These are phyloP conservation scores for Claviceps quebecensis DNA, from an alignment of 2,329 filamentous ascomycete species.

Conservation along the genomic window DNA sequence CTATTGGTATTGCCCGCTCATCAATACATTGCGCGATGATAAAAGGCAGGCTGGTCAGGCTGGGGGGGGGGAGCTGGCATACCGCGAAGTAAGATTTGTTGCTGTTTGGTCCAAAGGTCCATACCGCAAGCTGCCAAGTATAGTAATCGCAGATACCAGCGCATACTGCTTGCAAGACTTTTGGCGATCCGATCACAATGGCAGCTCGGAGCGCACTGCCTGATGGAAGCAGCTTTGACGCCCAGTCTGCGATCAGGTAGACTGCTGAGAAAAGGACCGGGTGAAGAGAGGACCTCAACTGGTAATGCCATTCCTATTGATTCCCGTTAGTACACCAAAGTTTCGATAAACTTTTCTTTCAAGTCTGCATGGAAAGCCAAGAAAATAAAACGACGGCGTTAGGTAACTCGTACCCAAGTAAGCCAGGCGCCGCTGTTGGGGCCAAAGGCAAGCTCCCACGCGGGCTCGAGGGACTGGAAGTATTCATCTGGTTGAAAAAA, in stretches of 20 bases:
- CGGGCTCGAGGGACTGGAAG: conserved; percentile 89
- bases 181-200: conserved; percentile 59
- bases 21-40: background rate
- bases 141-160: conserved; percentile 73
- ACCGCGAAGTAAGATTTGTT: conserved; percentile 57
- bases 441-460: conserved; percentile 81
- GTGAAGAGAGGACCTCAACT: conserved; percentile 80
- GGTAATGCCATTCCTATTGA: conserved; percentile 83
- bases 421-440: conserved; percentile 68
- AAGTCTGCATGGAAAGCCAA: background rate
- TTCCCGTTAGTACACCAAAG: background rate
- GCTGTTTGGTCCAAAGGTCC: conserved; percentile 54
- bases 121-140: conserved; percentile 69
- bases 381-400: background rate
- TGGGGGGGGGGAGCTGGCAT: conserved; percentile 9
- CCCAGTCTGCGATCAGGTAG: conserved; percentile 48
- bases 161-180: conserved; percentile 60
- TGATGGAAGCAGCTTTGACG: conserved; percentile 40
- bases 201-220: conserved; percentile 45
- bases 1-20: conserved; percentile 9
- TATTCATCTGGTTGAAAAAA: conserved; percentile 99
- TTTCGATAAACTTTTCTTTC: no score
- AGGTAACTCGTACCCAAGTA: conserved; percentile 61
- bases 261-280: conserved; percentile 70
- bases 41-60: background rate